These are phyloP conservation scores for Daldinia vernicosa DNA, from an alignment of 495 filamentous ascomycete genomes.

Conservation along the genomic window DNA sequence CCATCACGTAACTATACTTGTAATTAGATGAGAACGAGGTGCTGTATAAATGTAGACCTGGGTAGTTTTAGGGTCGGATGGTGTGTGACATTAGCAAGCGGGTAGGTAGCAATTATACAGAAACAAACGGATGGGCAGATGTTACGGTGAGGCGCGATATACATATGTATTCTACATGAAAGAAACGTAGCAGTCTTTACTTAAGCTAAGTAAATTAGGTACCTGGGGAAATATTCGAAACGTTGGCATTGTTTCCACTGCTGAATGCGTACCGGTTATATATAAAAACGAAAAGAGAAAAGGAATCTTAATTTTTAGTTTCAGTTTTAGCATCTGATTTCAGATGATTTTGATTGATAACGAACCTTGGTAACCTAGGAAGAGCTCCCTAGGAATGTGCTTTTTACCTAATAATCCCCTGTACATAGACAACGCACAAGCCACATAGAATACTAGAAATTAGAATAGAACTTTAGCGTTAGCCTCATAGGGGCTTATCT, in stretches of 20 bases:
- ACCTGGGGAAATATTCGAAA: background rate
- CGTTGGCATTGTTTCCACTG: background rate
- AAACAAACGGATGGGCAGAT: background rate
- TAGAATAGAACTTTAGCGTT: conserved; percentile 2
- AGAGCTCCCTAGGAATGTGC: background rate
- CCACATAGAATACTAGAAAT: background rate
- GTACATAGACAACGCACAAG: conserved; percentile 5
- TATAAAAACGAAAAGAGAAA: background rate
- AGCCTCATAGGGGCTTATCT: conserved; percentile 23
- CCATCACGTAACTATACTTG: background rate
- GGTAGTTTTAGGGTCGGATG: background rate
- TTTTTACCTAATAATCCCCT: background rate
- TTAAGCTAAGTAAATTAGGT: background rate
- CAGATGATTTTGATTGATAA: background rate
- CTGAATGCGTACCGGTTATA: background rate
- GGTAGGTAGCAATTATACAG: background rate
- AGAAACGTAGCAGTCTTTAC: background rate
- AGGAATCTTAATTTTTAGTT: background rate
- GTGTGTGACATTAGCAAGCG: conserved; percentile 7
- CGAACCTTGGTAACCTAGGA: no score
- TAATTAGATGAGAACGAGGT: background rate
- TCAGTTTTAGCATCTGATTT: background rate
- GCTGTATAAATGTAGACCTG: background rate
- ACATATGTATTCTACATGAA: background rate
- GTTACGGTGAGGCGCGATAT: background rate